Evolutionary conservation across 139 green algal genomes (phyloP).

Genomic region (Tetraselmis striata): DNA sequence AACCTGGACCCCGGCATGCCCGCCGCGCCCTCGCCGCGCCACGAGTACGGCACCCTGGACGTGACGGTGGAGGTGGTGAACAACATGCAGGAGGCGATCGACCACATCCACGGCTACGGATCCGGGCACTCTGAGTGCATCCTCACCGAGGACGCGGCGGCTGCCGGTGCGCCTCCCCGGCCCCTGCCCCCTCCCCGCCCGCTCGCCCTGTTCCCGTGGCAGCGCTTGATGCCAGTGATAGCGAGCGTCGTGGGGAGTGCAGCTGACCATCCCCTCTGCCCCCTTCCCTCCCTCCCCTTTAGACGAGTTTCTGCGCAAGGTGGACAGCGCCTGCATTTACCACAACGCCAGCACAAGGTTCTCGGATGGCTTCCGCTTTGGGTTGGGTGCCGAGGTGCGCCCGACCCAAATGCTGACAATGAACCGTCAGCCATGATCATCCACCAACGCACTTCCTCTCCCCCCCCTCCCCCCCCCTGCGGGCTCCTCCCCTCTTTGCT

Average conservation of each 20-base stretch:
- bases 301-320: constrained; percentile 75
- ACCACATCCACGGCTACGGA: constrained; percentile 84
- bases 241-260: no score
- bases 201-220: no score
- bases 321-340: constrained; percentile 92
- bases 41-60: constrained; percentile 84
- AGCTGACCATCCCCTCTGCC: no score
- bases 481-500: no score
- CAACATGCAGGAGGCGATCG: constrained; percentile 51
- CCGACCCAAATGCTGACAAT: constrained; percentile 14
- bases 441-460: background rate
- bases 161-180: background rate
- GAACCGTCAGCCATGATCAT: no score
- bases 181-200: no score
- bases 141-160: constrained; percentile 44
- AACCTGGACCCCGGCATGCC: constrained; percentile 29
- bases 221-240: no score
- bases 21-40: constrained; percentile 43
- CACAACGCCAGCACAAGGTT: constrained; percentile 95
- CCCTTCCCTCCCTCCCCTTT: no score
- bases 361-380: constrained; percentile 92
- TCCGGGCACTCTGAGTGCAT: constrained; percentile 82
- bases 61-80: constrained; percentile 85
- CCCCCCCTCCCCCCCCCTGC: background rate
- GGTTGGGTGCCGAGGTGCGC: constrained; percentile 79